Base-by-base conservation (phyloP, 371 early-diverging fungal genomes). In the Basidiobolus heterosporus region DNA sequence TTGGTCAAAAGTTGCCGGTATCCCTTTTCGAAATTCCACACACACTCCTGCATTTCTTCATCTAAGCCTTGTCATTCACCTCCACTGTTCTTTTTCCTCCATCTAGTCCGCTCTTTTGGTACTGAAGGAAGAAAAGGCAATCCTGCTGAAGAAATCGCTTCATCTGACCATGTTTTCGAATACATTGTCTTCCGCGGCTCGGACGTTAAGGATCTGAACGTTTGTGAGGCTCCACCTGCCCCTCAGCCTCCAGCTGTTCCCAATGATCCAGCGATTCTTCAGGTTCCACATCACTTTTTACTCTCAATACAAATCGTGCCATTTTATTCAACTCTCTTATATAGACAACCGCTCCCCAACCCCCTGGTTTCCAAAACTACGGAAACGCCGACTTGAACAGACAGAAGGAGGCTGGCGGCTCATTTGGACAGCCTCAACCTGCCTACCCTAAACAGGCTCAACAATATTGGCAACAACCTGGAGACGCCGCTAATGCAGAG, bases 191-290 rank as follows among this genome's bases (percentile, higher is more conserved):
- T 93, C 57, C 78, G 88, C 47, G 94, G 90, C 23, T 77, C 83
- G 15, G 96, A 96, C 52, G 85, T 96, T 51, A 85, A 87, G 66
- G 88, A 87, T 59, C 68, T 96, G 45, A 82, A 87, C 51, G 91
- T 95, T 20, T 80, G 80, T 51, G 78, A 79, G 57, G 74, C 70
- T 11, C 76, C 82, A 41, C 70, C 75, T 7, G 66, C 75, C 16
- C 64, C 67, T 13, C 59, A 55, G 48, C 71, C 72, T 11, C 65
- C 74, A 15, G 68, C 60, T 51, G 58, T 81, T 4, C 85, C 85
- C 22, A 78, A 85, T 54, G 91, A 92, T 55, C 91, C 92, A 41
- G 90, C 91, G 1, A 87, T 92, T 52, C 62, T 88, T 51, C 68
- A 66, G 53, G 91, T 88, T 69, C 60, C 72, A 51, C 14, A 5